Evolutionary conservation across 1,284 basidiomycete genomes (phyloP), one percentile per base, ranked within the genome.

Genomic region (Neotropicomus parvogracilis): DNA sequence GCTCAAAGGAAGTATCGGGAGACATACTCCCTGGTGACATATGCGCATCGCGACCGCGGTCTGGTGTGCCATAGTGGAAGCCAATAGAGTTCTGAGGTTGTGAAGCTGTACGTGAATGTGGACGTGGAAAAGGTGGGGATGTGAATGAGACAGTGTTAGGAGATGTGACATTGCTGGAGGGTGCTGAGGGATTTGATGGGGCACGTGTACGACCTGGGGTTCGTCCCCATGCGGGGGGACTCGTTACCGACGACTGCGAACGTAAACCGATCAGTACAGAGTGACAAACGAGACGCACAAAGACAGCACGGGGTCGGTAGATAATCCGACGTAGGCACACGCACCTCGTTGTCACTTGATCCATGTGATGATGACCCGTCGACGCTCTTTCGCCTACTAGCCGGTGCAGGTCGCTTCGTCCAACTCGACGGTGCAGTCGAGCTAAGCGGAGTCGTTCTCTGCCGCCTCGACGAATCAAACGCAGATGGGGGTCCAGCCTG

Each of bases 321-420:
- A 48, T 6, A 20, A 62, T 58, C 59, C 63, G 46, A 26, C 44
- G 29, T 51, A 39, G 42, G 32, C 20, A 16, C 13, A 66, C 75
- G 47, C 44, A 87, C 85, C 74, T 89, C 86, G 4, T 80, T 80
- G 57, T 89, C 86, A 56, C 85, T 88, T 36, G 63, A 53, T 14
- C 68, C 60, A 27, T 70, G 71, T 40, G 66, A 66, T 32, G 71
- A 69, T 20, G 71, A 67, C 49, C 85, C 81, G 11, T 82, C 83
- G 55, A 85, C 77, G 52, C 85, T 88, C 68, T 75, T 83, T 40
- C 85, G 71, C 45, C 86, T 72, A 37, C 73, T 68, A 6, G 80
- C 74, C 36, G 84, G 81, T 21, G 75, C 68, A 6, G 85, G 84
- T 6, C 83, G 74, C 52, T 80, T 83, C 16, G 76, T 59, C 85